Evolutionary conservation across 768 basidiomycete species (phyloP).

Genomic region (Lentinula raphanica): DNA sequence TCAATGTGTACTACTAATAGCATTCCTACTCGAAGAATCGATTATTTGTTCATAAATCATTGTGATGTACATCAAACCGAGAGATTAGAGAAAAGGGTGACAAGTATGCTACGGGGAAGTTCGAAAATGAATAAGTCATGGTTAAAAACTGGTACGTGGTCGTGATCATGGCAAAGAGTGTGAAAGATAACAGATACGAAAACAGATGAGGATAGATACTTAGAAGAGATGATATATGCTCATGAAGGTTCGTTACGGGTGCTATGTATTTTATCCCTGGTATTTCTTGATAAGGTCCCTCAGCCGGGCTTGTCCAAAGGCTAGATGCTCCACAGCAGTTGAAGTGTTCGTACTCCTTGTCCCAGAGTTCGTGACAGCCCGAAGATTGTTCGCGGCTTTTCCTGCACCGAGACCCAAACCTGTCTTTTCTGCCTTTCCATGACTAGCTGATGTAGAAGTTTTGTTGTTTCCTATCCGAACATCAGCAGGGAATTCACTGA

Average conservation of each 20-base stretch:
- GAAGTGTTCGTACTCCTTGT: constrained; percentile 1
- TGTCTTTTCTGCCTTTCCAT: background rate
- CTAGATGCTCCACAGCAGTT: constrained; percentile 40
- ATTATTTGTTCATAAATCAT: background rate
- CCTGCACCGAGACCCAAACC: constrained; percentile 7
- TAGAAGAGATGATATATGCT: background rate
- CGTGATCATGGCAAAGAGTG: background rate
- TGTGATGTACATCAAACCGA: too few relatives aligned
- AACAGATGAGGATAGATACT: background rate
- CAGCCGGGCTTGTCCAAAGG: constrained; percentile 72
- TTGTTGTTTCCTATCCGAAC: constrained; percentile 11
- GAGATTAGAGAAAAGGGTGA: background rate
- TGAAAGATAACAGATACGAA: background rate
- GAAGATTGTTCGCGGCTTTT: constrained; percentile 12
- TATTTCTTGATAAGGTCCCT: constrained; percentile 81
- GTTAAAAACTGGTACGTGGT: background rate
- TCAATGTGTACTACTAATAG: background rate
- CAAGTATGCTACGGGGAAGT: background rate
- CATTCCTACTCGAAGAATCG: background rate
- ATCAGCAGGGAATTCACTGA: constrained; percentile 22
- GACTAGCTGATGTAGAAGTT: constrained; percentile 13
- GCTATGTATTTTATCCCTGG: constrained; percentile 34
- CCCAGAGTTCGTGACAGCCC: constrained; percentile 7
- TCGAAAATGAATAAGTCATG: background rate
- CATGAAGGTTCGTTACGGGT: too few relatives aligned